Conservation (phyloP, 2,329 filamentous ascomycete species). For the Arthrobotrys entomopaga region DNA sequence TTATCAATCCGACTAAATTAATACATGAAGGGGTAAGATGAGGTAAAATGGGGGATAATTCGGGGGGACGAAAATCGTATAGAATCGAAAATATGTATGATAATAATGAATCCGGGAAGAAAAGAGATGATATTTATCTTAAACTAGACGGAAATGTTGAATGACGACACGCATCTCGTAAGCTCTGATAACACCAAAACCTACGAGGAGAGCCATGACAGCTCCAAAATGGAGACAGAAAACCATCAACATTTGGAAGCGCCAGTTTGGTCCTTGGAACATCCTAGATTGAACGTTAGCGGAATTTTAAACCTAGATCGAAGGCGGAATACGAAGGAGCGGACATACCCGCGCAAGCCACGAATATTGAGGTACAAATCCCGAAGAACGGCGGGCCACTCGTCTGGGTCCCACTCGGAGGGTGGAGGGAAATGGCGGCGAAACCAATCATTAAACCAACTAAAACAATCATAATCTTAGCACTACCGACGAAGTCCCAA, state of each 20-base stretch:
- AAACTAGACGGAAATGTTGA: no score
- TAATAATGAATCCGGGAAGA: no score
- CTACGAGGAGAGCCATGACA: background rate
- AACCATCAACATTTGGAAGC: background rate
- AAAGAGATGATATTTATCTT: no score
- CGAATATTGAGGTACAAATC: background rate
- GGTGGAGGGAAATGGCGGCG: background rate
- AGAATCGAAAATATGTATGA: no score
- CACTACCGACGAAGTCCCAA: no score
- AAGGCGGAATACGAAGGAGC: background rate
- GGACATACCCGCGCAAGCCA: background rate
- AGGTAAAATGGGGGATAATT: no score
- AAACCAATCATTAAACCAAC: background rate
- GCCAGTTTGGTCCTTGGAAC: background rate
- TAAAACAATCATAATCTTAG: no score
- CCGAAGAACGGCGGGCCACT: background rate
- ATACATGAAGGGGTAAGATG: no score
- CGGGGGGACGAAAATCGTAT: no score
- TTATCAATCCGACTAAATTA: no score
- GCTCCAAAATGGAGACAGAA: background rate
- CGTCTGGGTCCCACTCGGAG: constrained; percentile 9
- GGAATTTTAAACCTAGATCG: background rate
- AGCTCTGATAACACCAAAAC: background rate
- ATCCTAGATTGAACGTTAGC: background rate
- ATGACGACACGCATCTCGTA: background rate